phyloP scores from a whole-genome alignment of 371 early-diverging fungal species.

The Coemansia sp. region DNA sequence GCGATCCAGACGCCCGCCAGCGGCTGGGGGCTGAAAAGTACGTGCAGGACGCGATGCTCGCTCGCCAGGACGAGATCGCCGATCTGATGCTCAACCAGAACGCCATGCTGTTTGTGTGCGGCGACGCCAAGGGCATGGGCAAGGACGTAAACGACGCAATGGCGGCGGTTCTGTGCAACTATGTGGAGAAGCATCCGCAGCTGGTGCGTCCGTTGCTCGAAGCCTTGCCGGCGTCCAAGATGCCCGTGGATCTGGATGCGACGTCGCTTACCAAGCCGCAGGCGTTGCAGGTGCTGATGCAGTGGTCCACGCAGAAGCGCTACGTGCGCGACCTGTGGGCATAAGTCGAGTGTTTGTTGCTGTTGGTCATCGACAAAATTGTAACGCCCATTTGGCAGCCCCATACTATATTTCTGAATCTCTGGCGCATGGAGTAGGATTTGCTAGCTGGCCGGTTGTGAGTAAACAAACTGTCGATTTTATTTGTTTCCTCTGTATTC shows the following conservation, averaged over 20 bases:
- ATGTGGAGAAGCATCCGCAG: constrained; percentile 28
- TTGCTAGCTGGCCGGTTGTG: too few species aligned
- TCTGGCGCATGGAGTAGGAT: too few species aligned
- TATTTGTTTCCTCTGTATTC: too few species aligned
- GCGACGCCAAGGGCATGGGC: constrained; percentile 87
- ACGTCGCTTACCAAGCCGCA: constrained; percentile 47
- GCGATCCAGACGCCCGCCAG: constrained; percentile 50
- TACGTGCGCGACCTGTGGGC: constrained; percentile 71
- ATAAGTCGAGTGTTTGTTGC: neutral
- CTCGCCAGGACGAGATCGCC: constrained; percentile 56
- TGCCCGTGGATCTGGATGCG: constrained; percentile 4
- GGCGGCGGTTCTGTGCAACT: constrained; percentile 61
- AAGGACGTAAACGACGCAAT: constrained; percentile 79
- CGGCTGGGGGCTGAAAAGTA: constrained; percentile 57
- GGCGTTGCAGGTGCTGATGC: constrained; percentile 61
- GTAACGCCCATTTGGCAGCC: too few species aligned
- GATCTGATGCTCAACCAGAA: constrained; percentile 60
- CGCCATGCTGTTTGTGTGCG: constrained; percentile 83
- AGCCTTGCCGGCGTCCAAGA: neutral
- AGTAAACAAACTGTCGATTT: too few species aligned
- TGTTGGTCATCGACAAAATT: neutral
- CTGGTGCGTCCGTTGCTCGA: constrained; percentile 1
- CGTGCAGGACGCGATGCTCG: constrained; percentile 78
- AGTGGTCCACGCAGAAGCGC: constrained; percentile 64
- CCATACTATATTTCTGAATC: too few species aligned